Percentiles rank a stretch among this genome's conserved stretches.
Evolutionary conservation across 495 filamentous ascomycete genomes (phyloP).

Genomic region (Aspergillus diversus): DNA sequence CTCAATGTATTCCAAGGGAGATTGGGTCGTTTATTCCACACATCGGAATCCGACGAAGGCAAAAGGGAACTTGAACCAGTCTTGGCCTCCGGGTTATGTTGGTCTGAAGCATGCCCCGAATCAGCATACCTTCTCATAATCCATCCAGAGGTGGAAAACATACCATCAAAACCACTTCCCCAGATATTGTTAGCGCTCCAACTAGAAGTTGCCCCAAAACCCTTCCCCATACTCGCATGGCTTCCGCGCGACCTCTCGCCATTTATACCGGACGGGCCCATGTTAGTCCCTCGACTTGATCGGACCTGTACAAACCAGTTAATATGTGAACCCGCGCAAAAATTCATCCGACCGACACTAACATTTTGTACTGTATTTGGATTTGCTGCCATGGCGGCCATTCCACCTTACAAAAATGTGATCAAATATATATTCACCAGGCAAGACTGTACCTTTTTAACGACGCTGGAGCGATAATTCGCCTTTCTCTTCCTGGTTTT

Average conservation of each 20-base stretch:
- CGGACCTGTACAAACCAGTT: constrained; percentile 33
- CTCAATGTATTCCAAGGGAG: constrained; percentile 60
- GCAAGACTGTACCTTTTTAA: neutral
- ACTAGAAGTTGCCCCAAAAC: constrained; percentile 52
- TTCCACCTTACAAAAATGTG: constrained; percentile 27
- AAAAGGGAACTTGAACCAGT: constrained; percentile 69
- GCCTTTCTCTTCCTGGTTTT: neutral
- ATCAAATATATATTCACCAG: constrained; percentile 37
- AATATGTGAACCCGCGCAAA: neutral
- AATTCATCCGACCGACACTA: constrained; percentile 20
- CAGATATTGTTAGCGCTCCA: constrained; percentile 62
- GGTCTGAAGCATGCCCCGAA: constrained; percentile 24
- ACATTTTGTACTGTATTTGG: constrained; percentile 45
- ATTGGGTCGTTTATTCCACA: constrained; percentile 51
- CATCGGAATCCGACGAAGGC: constrained; percentile 66
- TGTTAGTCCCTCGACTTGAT: constrained; percentile 41
- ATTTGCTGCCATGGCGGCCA: constrained; percentile 48
- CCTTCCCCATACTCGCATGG: constrained; percentile 45
- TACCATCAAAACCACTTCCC: constrained; percentile 57
- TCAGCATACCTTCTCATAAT: constrained; percentile 5
- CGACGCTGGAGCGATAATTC: neutral
- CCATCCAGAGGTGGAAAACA: constrained; percentile 1
- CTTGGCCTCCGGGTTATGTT: constrained; percentile 39
- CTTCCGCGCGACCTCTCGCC: constrained; percentile 42
- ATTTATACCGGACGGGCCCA: constrained; percentile 45